Conservation (phyloP, 23 red algal species). For the Gracilariopsis chorda region DNA sequence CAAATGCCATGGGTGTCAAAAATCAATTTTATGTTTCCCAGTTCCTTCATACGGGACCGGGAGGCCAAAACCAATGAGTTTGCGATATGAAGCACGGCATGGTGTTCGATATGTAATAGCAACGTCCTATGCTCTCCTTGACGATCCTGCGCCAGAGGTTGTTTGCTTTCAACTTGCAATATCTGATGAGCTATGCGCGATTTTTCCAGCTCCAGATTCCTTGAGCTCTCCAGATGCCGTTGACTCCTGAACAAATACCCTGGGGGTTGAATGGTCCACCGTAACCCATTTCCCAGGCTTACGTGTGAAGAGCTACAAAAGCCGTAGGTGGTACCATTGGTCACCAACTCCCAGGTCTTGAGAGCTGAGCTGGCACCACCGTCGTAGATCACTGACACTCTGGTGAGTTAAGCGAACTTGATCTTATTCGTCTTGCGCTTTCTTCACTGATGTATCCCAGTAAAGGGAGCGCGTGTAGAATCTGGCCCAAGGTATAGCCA, state of each 20-base stretch:
- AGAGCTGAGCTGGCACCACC: background rate
- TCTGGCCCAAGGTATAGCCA: background rate
- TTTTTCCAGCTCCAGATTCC: background rate
- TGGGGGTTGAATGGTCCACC: no score
- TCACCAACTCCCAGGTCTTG: background rate
- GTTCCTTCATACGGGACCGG: background rate
- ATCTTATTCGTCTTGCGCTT: background rate
- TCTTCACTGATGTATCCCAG: background rate
- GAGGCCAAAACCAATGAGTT: background rate
- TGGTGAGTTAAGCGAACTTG: background rate
- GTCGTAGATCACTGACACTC: background rate
- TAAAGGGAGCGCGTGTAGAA: constrained; percentile 1
- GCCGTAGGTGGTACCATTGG: background rate
- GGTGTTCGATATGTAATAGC: background rate
- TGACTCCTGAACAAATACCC: background rate
- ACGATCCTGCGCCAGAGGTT: background rate
- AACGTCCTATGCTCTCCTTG: background rate
- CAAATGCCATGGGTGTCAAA: background rate
- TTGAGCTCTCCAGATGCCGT: background rate
- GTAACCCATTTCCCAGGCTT: background rate
- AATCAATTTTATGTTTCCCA: background rate
- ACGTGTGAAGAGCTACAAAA: background rate
- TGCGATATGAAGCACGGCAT: background rate
- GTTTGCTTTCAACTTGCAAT: background rate
- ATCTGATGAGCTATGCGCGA: background rate